Conservation (phyloP, 2,329 filamentous ascomycete genomes). For the Cladobotryum protrusum region DNA sequence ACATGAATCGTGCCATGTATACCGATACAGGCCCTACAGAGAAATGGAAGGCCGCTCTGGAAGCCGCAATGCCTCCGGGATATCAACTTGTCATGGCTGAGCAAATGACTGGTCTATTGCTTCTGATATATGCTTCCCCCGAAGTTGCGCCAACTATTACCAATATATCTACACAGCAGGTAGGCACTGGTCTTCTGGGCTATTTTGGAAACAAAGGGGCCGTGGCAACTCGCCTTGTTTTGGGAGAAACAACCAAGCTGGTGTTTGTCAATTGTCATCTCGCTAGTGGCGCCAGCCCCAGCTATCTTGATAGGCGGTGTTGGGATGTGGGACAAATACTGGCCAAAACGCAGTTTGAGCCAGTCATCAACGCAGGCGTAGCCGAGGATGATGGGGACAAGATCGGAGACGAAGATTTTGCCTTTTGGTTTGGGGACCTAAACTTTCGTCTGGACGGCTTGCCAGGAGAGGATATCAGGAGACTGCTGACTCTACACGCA, state of each 20-base stretch:
- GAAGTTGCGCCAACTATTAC: slow-evolving; percentile 67
- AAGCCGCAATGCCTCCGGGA: slow-evolving; percentile 65
- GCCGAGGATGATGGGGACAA: slow-evolving; percentile 58
- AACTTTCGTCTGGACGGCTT: slow-evolving; percentile 90
- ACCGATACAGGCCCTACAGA: slow-evolving; percentile 64
- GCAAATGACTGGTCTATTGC: slow-evolving; percentile 77
- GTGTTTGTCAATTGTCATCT: slow-evolving; percentile 91
- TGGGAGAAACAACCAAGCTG: slow-evolving; percentile 84
- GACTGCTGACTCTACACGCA: slow-evolving; percentile 75
- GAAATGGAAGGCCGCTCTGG: slow-evolving; percentile 75
- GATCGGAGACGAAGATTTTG: slow-evolving; percentile 87
- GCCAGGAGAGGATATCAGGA: slow-evolving; percentile 82
- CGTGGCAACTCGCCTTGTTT: slow-evolving; percentile 69
- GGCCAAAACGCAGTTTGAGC: slow-evolving; percentile 69
- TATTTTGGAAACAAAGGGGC: slow-evolving; percentile 97
- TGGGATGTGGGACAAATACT: slow-evolving; percentile 84
- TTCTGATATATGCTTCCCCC: slow-evolving; percentile 81
- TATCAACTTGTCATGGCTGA: slow-evolving; percentile 74
- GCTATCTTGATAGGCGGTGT: slow-evolving; percentile 73
- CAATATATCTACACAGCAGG: slow-evolving; percentile 72
- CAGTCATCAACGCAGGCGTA: slow-evolving; percentile 60
- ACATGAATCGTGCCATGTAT: slow-evolving; percentile 60
- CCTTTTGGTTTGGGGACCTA: slow-evolving; percentile 93
- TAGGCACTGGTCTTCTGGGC: slow-evolving; percentile 85
- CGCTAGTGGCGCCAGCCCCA: slow-evolving; percentile 75